Base-by-base conservation (phyloP, 768 basidiomycete species). In the Russula sp. region DNA sequence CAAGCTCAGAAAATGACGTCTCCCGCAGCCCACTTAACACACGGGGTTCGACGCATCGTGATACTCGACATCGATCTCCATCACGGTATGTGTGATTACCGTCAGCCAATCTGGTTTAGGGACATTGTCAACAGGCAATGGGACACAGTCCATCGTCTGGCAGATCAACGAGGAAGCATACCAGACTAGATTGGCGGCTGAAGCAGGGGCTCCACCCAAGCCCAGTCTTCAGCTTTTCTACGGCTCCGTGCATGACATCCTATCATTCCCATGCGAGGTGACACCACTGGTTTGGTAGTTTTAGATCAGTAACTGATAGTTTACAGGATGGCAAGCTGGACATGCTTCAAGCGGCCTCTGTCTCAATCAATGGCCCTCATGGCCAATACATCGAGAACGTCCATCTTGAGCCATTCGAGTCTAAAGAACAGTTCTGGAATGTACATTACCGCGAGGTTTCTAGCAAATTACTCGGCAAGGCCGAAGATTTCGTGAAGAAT, bases 21-120 rank as follows among this genome's bases (percentile, higher is more conserved):
- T 42, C 25, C 10, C n/a, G 6, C 61, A 96, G 94, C 94, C 0
- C 86, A 98, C 72, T 73, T 97, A 13, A 75, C 84, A 55, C 86
- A 97, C 68, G 81, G 82, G 8, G 79, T 96, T 45, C 83, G 86
- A 43, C 83, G 91, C 25, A 78, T 92, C 1, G 80, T 94, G 34
- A 87, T 99, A 47, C 81, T 98, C 38, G 96, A 98, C 70, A 93
- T 98, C 56, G 95, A 96, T 71, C 76, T 96, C 10, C 92, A 94
- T 72, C 92, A 94, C 68, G 93, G 91, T 86, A 60, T 58, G 76
- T 67, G 22, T 36, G 29, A 11, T 22, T 16, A 6, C 22, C 18
- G 34, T 36, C 38, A 3, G 42, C 38, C 34, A 36, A 45, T 20
- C 18, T 34, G n/a, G n/a, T 18, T 51, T 22, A 49, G 25, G 5